Conservation (phyloP, 73 alveolate genomes). For the Diophrys sp. region DNA sequence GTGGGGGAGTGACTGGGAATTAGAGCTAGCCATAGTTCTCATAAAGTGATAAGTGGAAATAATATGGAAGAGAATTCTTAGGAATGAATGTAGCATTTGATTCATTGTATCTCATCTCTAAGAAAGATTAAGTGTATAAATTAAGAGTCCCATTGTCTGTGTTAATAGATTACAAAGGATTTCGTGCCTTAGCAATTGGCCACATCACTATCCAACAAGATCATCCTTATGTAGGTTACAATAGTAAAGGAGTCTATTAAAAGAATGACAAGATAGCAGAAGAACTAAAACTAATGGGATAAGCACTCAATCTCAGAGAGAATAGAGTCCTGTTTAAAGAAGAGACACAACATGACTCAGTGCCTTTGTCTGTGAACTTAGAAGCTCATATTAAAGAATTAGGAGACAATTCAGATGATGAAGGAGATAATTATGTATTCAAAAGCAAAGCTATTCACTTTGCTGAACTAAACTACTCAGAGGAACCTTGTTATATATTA, state of each 20-base stretch:
- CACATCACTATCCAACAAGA: conserved; percentile 38
- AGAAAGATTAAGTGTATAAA: conserved; percentile 20
- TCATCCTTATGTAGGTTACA: conserved; percentile 22
- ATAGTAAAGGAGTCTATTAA: conserved; percentile 26
- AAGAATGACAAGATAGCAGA: conserved; percentile 22
- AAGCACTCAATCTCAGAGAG: conserved; percentile 50
- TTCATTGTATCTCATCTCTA: conserved; percentile 48
- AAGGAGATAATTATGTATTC: conserved; percentile 46
- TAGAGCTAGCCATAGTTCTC: not conserved
- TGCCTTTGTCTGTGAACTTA: conserved; percentile 51
- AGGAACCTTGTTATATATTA: conserved; percentile 45
- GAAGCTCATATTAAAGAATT: conserved; percentile 21
- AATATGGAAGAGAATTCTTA: conserved; percentile 52
- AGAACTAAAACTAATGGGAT: conserved; percentile 41
- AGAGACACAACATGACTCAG: conserved; percentile 30
- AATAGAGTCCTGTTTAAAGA: conserved; percentile 25
- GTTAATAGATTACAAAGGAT: conserved; percentile 58
- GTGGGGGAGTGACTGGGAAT: no score
- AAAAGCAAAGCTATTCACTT: conserved; percentile 48
- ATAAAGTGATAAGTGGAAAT: conserved; percentile 46
- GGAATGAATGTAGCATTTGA: conserved; percentile 61
- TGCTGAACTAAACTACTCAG: conserved; percentile 40
- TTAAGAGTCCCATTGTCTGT: conserved; percentile 48
- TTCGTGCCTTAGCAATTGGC: conserved; percentile 50
- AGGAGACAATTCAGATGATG: conserved; percentile 34